Percentiles rank a stretch among this genome's conserved stretches.
Conservation (phyloP, 2,329 filamentous ascomycete species). For the Alternaria ethzedia region DNA sequence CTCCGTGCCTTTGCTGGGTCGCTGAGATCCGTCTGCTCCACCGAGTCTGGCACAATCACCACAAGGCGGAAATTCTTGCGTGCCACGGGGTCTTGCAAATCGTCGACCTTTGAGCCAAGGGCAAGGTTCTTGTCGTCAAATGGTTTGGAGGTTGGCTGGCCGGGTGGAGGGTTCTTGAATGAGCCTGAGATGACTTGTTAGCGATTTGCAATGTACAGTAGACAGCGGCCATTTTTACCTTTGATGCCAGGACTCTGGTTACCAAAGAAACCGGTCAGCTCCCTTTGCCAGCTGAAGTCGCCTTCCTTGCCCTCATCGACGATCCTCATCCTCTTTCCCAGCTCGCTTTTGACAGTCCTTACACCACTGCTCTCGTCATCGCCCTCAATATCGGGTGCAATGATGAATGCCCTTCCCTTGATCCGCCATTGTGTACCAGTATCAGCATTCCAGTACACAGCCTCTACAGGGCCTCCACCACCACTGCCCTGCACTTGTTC, state of each 20-base stretch:
- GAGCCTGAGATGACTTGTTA: conserved; percentile 55
- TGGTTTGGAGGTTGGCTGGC: conserved; percentile 53
- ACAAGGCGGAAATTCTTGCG: conserved; percentile 83
- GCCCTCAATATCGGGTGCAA: conserved; percentile 71
- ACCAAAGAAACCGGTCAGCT: conserved; percentile 87
- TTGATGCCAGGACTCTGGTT: conserved; percentile 84
- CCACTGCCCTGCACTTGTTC: conserved; percentile 59
- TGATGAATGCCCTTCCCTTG: conserved; percentile 75
- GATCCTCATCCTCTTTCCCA: conserved; percentile 69
- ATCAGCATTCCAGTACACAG: conserved; percentile 78
- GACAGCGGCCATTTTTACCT: conserved; percentile 52
- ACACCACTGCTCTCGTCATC: conserved; percentile 61
- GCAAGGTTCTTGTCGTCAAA: conserved; percentile 53
- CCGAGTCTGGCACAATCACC: conserved; percentile 79
- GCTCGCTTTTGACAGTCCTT: conserved; percentile 64
- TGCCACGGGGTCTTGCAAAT: conserved; percentile 73
- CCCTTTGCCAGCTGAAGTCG: conserved; percentile 78
- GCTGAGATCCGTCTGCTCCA: conserved; percentile 76
- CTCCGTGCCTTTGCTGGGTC: conserved; percentile 68
- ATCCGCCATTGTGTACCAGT: conserved; percentile 83
- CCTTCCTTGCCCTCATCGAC: conserved; percentile 52
- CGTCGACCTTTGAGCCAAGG: conserved; percentile 69
- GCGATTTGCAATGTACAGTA: background rate
- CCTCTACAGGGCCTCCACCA: conserved; percentile 77
- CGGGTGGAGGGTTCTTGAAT: conserved; percentile 65